Conservation (phyloP, 2,329 filamentous ascomycete species). For the Monosporascus sp. region DNA sequence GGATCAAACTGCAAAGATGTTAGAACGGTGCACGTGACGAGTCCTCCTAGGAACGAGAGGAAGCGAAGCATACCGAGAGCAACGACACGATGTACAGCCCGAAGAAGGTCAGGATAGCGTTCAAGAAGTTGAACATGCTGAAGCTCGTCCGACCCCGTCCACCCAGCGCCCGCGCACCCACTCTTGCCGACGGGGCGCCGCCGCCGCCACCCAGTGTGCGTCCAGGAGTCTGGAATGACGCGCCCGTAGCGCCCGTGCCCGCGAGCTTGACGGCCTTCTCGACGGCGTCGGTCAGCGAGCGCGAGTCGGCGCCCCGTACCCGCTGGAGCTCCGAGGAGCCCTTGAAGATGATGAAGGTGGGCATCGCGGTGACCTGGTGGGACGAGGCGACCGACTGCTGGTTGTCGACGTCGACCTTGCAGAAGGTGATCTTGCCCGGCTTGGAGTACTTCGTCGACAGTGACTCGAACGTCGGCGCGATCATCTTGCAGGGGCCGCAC, state of each 20-base stretch:
- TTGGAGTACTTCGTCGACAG: conserved; percentile 76
- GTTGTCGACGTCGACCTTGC: conserved; percentile 85
- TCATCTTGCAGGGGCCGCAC: conserved; percentile 91
- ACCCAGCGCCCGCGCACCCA: conserved; percentile 13
- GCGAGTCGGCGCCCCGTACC: conserved; percentile 75
- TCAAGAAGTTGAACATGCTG: conserved; percentile 41
- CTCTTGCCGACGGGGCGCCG: conserved; percentile 11
- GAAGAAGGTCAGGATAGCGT: conserved; percentile 49
- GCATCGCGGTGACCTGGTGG: conserved; percentile 82
- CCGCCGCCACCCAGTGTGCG: conserved; percentile 45
- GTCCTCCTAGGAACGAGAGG: neutral
- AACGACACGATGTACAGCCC: conserved; percentile 58
- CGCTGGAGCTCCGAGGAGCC: conserved; percentile 68
- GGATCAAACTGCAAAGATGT: conserved; percentile 48
- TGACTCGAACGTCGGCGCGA: conserved; percentile 83
- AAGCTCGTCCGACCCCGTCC: conserved; percentile 20
- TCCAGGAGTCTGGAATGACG: conserved; percentile 50
- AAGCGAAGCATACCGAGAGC: conserved; percentile 46
- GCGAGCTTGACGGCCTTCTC: conserved; percentile 60
- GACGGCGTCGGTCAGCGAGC: conserved; percentile 70
- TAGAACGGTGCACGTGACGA: conserved; percentile 1
- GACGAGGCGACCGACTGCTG: conserved; percentile 72
- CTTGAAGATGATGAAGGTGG: conserved; percentile 90
- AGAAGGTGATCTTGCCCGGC: conserved; percentile 79
- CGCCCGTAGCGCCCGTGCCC: conserved; percentile 36